A percentile compares a stretch with the other conserved stretches of the same genome.
These are phyloP conservation scores for Phytopythium delawarense DNA, from an alignment of 352 stramenopile species.

Conservation along the genomic window DNA sequence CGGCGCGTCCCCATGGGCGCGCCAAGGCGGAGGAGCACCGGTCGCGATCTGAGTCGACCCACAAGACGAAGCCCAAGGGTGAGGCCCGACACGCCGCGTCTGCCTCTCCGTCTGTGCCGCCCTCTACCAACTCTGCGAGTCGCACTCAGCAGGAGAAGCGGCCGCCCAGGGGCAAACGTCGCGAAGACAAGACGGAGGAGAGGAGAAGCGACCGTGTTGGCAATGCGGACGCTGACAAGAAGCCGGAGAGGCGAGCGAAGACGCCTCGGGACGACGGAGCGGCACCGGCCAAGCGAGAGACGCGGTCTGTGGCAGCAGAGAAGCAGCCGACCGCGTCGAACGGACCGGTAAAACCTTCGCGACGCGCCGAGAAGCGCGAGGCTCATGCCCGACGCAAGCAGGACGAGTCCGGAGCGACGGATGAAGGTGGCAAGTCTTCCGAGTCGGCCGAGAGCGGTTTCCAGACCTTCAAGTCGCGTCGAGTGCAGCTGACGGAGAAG, in stretches of 20 bases:
- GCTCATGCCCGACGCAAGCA: not conserved
- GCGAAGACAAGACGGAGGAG: not conserved
- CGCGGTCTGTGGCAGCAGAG: not conserved
- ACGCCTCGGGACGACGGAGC: not conserved
- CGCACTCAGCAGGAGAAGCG: not conserved
- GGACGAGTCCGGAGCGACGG: not conserved
- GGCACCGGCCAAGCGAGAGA: not conserved
- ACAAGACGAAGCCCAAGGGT: not conserved
- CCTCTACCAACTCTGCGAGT: not conserved
- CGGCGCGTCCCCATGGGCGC: not conserved
- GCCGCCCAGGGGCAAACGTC: not conserved
- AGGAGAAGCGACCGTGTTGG: not conserved
- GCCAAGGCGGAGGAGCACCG: not conserved
- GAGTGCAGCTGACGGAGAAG: slow-evolving; percentile 18
- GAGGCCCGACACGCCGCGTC: not conserved
- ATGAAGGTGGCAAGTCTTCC: not conserved
- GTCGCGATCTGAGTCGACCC: not conserved
- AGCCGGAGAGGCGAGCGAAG: not conserved
- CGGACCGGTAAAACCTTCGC: not conserved
- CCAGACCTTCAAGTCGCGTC: slow-evolving; percentile 26
- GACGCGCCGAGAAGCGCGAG: not conserved
- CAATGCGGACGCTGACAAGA: not conserved
- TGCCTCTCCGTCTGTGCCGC: not conserved
- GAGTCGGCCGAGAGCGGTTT: slow-evolving; percentile 13
- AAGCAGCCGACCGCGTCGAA: not conserved